Evolutionary conservation across 225 moss, liverwort and hornwort genomes (phyloP), one percentile per base, ranked within the genome.

Genomic region (Lunularia cruciata): DNA sequence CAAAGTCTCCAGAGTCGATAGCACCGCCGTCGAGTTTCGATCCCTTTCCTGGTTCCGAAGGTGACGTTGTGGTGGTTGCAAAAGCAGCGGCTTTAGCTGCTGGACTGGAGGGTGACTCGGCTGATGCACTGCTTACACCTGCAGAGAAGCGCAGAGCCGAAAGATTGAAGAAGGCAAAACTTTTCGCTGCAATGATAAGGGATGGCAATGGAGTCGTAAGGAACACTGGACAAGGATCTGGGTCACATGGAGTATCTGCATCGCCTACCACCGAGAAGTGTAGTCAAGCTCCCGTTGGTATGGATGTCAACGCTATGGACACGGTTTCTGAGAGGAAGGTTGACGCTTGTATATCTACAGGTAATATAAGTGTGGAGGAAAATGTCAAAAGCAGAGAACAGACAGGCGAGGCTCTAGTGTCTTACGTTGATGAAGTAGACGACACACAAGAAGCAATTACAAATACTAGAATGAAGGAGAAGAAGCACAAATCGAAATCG

Each of bases 111-210:
- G 57, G 70, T 46, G 68, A 78, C 37, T 72, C 57, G 18, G 19
- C 57, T 2, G 78, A 76, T 64, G 43, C 78, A 63, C 57, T 61
- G 39, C 76, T 84, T 31, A 56, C 79, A 35, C 58, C 80, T 51
- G 40, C 55, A 12, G 83, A 74, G n/a, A 80, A 65, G 63, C 73
- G 73, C 1, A 80, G 69, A 71, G 83, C 83, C 28, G 83, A 84
- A 52, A 76, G 83, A 58, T 31, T 84, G 62, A 84, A 75, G 19
- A 84, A 43, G 43, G 83, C 83, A 34, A 84, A 80, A 60, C 73
- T 84, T 19, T 84, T 84, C 35, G 77, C 80, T 30, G 83, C 83
- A 36, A 80, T 84, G 83, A 77, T 84, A 1, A 84, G 71, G 58
- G 83, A 84, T 10, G 77, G 60, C n/a, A 76, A 61, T 20, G 74